A percentile compares a stretch with the other conserved stretches of the same genome.
phyloP scores from a whole-genome alignment of 31 red algal genomes.

The Porphyra umbilicalis region DNA sequence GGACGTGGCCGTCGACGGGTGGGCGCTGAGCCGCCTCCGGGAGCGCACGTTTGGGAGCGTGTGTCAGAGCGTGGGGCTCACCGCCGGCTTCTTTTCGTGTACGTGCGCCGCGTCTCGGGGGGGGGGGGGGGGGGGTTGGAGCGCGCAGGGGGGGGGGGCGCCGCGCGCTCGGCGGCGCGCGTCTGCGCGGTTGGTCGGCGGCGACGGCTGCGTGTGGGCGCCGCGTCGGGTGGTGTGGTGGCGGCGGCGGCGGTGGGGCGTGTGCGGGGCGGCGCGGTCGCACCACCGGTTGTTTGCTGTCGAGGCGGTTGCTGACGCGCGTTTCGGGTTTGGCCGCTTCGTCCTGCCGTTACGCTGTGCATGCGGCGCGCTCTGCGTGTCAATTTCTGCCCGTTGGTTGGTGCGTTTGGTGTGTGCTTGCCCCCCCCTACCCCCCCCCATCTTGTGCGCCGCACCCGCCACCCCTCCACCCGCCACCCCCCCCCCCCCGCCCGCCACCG shows the following conservation, averaged over 20 bases:
- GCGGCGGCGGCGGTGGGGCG: background rate
- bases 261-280: background rate
- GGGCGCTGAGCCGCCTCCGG: slow-evolving; percentile 75
- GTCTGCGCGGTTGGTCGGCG: too few species aligned
- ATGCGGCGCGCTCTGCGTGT: too few species aligned
- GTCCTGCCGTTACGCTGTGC: too few species aligned
- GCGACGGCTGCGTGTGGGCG: too few species aligned
- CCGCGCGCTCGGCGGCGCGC: too few species aligned
- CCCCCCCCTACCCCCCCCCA: background rate
- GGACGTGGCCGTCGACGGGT: slow-evolving; percentile 94
- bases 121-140: background rate
- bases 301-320: background rate
- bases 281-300: too few species aligned
- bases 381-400: too few species aligned
- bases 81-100: slow-evolving; percentile 58
- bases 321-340: too few species aligned
- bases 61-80: slow-evolving; percentile 76
- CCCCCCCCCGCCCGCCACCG: background rate
- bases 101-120: too few species aligned
- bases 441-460: background rate
- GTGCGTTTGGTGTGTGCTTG: background rate
- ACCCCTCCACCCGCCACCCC: background rate
- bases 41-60: slow-evolving; percentile 52
- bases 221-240: too few species aligned
- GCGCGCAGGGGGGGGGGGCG: background rate